Evolutionary conservation across 345 rosid species (phyloP).

Genomic region (Rhizophora mangle): DNA sequence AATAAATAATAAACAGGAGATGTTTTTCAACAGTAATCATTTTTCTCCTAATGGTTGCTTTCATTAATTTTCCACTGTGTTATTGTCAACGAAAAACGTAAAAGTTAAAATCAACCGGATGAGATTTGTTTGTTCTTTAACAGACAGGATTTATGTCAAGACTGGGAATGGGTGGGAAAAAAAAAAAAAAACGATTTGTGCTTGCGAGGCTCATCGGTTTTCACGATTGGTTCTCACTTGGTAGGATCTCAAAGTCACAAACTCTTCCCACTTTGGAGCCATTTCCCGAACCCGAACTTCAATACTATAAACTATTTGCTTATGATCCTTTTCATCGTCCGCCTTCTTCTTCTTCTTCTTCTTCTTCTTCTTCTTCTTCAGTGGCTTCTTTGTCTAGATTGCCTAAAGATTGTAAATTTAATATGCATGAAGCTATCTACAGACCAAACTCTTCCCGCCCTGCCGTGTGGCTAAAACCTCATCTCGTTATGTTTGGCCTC

Average conservation of each 20-base stretch:
- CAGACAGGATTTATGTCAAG: no score
- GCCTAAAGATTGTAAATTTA: slow-evolving; percentile 43
- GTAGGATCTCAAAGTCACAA: neutral
- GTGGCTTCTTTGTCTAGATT: slow-evolving; percentile 71
- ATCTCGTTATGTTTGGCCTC: slow-evolving; percentile 44
- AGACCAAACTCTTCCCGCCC: slow-evolving; percentile 25
- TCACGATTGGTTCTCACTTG: slow-evolving; percentile 18
- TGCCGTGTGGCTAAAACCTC: slow-evolving; percentile 31
- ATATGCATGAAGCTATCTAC: slow-evolving; percentile 24
- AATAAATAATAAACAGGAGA: no score
- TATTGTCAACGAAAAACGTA: neutral
- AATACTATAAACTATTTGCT: slow-evolving; percentile 3
- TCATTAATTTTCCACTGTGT: no score
- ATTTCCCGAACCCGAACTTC: neutral
- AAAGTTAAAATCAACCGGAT: neutral
- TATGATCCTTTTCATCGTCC: slow-evolving; percentile 1
- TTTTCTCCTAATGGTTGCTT: no score
- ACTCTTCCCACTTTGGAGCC: slow-evolving; percentile 12
- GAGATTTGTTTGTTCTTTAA: neutral
- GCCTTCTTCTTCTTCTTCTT: neutral
- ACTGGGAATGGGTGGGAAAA: no score
- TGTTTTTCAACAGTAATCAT: no score
- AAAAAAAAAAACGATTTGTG: no score
- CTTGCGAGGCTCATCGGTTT: no score
- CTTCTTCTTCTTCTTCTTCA: neutral